Evolutionary conservation across 352 stramenopile species (phyloP), one percentile per base, ranked within the genome.

Genomic region (Phytopythium kandeliae): DNA sequence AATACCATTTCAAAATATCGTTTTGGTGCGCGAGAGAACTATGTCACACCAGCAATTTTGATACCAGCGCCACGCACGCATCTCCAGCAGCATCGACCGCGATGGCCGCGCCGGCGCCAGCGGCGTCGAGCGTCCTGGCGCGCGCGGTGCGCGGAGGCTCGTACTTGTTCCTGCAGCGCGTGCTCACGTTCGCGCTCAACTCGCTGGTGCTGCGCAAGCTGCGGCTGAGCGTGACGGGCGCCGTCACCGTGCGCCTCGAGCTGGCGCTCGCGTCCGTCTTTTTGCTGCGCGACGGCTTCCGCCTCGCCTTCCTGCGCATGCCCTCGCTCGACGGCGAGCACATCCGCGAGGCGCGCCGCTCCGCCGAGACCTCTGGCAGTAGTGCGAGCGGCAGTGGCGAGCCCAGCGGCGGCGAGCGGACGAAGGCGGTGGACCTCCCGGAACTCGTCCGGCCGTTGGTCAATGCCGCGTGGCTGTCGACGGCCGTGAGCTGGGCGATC

Each of bases 221-320:
- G 25, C 74, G 84, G n/a, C 59, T 92, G 37, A 81, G 74, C 53
- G 70, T 96, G 19, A 85, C 87, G 0, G 87, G 87, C 30, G 73
- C 78, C 47, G 82, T 86, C 41, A 89, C 85, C 1, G 80, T 97
- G 48, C 86, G 85, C 9, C 69, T 97, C 33, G 90, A 97, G 58
- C 67, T 97, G 31, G 79, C 88, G 33, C 65, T 96, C 31, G 90
- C 86, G 24, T 95, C 85, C 36, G 83, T 89, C 53, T 94, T 97
- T 52, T 73, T 96, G 19, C 58, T 97, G n/a, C 79, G 87, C 30
- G 88, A 97, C 53, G 86, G 82, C 45, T 92, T 96, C 51, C 85
- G 88, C 2, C 58, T 97, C 19, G 85, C 85, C 15, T 92, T 92
- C 47, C 67, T 96, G 30, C 84, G 86, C 19, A 81, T 89, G 67